A percentile compares a stretch with the other conserved stretches of the same genome.
These are phyloP conservation scores for Penicillium salamii DNA, from an alignment of 495 filamentous ascomycete genomes.

Conservation along the genomic window DNA sequence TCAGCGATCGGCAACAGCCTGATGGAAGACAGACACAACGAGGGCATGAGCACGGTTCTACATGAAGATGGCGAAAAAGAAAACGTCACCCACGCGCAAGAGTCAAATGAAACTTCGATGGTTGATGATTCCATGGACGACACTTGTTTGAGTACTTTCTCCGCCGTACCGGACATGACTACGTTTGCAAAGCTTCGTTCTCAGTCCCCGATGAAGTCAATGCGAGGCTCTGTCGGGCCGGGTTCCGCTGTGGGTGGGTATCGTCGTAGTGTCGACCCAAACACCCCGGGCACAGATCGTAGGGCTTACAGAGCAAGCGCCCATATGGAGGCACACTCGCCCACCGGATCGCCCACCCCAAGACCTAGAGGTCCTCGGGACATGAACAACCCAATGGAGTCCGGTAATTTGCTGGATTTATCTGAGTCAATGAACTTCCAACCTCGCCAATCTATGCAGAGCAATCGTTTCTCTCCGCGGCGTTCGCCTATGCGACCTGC, in stretches of 20 bases:
- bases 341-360: conserved; percentile 58
- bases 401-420: conserved; percentile 74
- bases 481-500: conserved; percentile 38
- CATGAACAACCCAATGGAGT: conserved; percentile 17
- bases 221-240: conserved; percentile 32
- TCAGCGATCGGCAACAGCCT: conserved; percentile 33
- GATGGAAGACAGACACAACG: conserved; percentile 41
- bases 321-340: conserved; percentile 38
- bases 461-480: conserved; percentile 40
- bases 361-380: conserved; percentile 61
- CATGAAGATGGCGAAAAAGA: conserved; percentile 29
- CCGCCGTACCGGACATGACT: conserved; percentile 85
- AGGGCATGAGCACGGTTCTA: conserved; percentile 45
- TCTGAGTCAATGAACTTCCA: conserved; percentile 71
- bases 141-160: conserved; percentile 82
- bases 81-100: conserved; percentile 13
- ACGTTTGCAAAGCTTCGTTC: conserved; percentile 68
- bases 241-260: conserved; percentile 11
- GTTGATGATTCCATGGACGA: conserved; percentile 59
- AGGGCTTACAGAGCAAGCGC: conserved; percentile 30
- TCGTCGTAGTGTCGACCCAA: conserved; percentile 20
- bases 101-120: conserved; percentile 21
- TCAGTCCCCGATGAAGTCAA: conserved; percentile 51
- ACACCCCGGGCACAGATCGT: conserved; percentile 37
- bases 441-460: conserved; percentile 36